A percentile compares a stretch with the other conserved stretches of the same genome.
These are phyloP conservation scores for Cordyceps militaris DNA, from an alignment of 2,329 filamentous ascomycete genomes.

Conservation along the genomic window DNA sequence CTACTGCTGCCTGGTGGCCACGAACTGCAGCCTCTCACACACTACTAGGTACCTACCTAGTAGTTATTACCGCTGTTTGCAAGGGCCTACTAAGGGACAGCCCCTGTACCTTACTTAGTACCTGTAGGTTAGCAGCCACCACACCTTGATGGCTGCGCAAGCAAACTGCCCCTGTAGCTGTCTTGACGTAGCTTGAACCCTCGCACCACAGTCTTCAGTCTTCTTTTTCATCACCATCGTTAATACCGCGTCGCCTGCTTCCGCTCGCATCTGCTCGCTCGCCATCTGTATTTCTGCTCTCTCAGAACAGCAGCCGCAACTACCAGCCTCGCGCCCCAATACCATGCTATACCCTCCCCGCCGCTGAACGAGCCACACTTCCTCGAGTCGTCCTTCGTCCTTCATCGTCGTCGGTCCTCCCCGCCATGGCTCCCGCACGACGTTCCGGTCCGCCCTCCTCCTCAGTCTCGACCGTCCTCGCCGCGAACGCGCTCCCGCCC, in stretches of 20 bases:
- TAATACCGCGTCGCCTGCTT: background rate
- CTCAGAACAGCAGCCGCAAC: background rate
- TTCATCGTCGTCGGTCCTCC: background rate
- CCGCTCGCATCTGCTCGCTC: background rate
- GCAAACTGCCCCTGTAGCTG: no score
- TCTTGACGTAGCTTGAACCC: no score
- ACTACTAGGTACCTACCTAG: no score
- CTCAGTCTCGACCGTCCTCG: constrained; percentile 27
- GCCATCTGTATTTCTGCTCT: background rate
- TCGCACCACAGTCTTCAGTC: background rate
- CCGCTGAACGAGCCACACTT: background rate
- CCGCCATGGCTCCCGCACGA: constrained; percentile 34
- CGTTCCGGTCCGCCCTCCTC: constrained; percentile 16
- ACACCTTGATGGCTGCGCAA: no score
- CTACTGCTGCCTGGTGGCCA: no score
- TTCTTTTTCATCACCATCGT: background rate
- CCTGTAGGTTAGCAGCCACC: no score
- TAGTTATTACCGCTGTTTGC: no score
- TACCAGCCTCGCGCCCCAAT: background rate
- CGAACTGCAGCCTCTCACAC: no score
- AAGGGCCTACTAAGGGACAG: no score
- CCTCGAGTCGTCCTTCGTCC: background rate
- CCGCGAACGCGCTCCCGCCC: constrained; percentile 37
- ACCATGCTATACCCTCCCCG: background rate
- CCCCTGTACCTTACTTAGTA: no score